Percentiles rank a stretch among this genome's conserved stretches.
Evolutionary conservation across 139 green algal genomes (phyloP).

Genomic region (Bryopsis sp.): DNA sequence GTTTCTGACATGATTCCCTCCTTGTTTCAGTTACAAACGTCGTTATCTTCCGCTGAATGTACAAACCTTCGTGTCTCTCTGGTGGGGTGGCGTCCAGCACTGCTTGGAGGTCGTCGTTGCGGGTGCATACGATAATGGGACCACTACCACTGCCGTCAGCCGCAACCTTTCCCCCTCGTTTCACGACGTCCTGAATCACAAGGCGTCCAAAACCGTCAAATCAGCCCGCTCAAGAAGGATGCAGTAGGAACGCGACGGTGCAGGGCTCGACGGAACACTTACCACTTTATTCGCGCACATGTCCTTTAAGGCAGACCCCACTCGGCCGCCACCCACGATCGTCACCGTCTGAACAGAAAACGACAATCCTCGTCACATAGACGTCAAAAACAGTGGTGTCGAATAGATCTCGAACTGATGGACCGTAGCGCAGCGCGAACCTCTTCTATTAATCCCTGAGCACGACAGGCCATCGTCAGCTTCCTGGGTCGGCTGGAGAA

Average conservation of each 20-base stretch:
- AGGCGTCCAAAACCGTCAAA: background rate
- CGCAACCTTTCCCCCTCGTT: conserved; percentile 41
- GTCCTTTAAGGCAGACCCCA: conserved; percentile 65
- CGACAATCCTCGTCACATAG: too few species aligned
- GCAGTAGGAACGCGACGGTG: too few species aligned
- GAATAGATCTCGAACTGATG: too few species aligned
- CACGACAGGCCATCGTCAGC: too few species aligned
- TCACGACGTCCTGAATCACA: conserved; percentile 43
- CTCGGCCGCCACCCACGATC: conserved; percentile 70
- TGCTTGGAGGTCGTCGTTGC: conserved; percentile 73
- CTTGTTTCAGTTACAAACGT: too few species aligned
- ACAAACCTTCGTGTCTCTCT: conserved; percentile 40
- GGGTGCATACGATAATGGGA: conserved; percentile 84
- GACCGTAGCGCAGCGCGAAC: too few species aligned
- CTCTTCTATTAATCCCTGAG: too few species aligned
- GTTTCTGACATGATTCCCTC: too few species aligned
- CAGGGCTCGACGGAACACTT: too few species aligned
- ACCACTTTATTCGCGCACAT: conserved; percentile 66
- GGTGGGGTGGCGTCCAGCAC: conserved; percentile 61
- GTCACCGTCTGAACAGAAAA: conserved; percentile 61
- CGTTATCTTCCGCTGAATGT: too few species aligned
- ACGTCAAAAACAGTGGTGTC: too few species aligned
- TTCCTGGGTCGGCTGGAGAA: too few species aligned
- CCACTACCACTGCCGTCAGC: conserved; percentile 23
- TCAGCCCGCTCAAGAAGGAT: background rate